Evolutionary conservation across 148 eudicot species (phyloP), one percentile per base, ranked within the genome.

Genomic region (Chenopodium album): DNA sequence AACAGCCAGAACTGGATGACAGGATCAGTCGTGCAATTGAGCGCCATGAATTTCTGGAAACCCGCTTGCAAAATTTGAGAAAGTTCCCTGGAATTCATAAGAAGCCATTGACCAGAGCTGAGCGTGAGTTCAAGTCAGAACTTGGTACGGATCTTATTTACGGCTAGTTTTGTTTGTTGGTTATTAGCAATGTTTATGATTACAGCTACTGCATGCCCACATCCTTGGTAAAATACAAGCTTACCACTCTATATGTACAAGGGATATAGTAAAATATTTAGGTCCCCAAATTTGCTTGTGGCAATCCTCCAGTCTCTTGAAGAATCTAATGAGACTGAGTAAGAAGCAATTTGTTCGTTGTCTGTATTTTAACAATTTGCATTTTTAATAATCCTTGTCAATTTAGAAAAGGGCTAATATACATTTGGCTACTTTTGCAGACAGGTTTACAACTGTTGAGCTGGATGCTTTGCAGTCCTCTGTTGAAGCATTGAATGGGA

Each of bases 61-160:
- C 89, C 75, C 98, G 97, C 73, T 84, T 96, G 84, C 94, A 82
- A 22, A 86, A 77, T 60, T 76, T 94, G 86, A 90, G 93, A 89
- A 87, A 78, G 50, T 81, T 96, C 79, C 98, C 95, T 4, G 94
- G 92, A 67, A 82, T 87, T 63, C 97, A 89, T 50, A 92, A 89
- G 80, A 96, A 85, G 86, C 97, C 98, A 76, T 86, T 96, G 82
- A 92, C 97, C 44, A 90, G 86, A 85, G 98, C 94, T 9, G 99
- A 96, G 86, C 86, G 88, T 60, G 94, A 92, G 62, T 94, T 96
- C 89, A 94, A 91, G 88, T 85, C 85, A 62, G 94, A 96, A 80
- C 91, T 96, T 63, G 97, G 99, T 94, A 87, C 77, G 84, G 34
- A 63, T 73, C 29, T 26, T 29, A 20, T n/a, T 4, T 9, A 44